Evolutionary conservation across 1,284 basidiomycete genomes (phyloP).

Genomic region (Rhodotorula sp.): DNA sequence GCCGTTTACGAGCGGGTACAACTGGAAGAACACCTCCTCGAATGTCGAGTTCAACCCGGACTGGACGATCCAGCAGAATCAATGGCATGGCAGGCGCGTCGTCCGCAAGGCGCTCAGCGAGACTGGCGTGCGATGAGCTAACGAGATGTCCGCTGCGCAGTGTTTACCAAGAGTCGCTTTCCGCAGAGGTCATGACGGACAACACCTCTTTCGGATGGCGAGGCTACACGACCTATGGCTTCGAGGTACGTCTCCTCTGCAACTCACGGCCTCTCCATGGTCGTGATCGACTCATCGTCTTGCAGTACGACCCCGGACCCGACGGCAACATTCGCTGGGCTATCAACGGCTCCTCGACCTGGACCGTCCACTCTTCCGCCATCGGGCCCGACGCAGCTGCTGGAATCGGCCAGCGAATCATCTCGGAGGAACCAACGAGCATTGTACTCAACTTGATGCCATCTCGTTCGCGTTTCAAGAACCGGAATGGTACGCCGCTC

Average conservation of each 20-base stretch:
- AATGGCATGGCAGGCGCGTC: constrained; percentile 22
- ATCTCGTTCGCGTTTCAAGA: not conserved
- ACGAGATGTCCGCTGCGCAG: no score
- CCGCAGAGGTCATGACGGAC: constrained; percentile 30
- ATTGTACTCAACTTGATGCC: not conserved
- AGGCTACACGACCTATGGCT: constrained; percentile 31
- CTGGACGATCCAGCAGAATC: constrained; percentile 53
- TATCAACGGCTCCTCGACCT: constrained; percentile 62
- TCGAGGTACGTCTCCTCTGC: constrained; percentile 8
- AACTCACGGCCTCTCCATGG: no score
- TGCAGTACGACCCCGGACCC: constrained; percentile 27
- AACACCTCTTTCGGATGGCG: constrained; percentile 29
- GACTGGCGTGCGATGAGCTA: no score
- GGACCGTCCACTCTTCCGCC: constrained; percentile 70
- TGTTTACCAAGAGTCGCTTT: constrained; percentile 29
- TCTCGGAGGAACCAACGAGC: constrained; percentile 58
- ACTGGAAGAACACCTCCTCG: constrained; percentile 51
- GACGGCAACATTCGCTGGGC: constrained; percentile 66
- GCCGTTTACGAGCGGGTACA: constrained; percentile 56
- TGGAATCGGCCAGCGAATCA: constrained; percentile 67
- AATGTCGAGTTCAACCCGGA: constrained; percentile 54
- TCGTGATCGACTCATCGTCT: not conserved
- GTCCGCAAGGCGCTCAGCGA: no score
- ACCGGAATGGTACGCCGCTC: constrained; percentile 8
- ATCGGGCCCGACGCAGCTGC: constrained; percentile 65